Conservation (phyloP, 2,329 filamentous ascomycete species). For the Alternaria brassicicola region DNA sequence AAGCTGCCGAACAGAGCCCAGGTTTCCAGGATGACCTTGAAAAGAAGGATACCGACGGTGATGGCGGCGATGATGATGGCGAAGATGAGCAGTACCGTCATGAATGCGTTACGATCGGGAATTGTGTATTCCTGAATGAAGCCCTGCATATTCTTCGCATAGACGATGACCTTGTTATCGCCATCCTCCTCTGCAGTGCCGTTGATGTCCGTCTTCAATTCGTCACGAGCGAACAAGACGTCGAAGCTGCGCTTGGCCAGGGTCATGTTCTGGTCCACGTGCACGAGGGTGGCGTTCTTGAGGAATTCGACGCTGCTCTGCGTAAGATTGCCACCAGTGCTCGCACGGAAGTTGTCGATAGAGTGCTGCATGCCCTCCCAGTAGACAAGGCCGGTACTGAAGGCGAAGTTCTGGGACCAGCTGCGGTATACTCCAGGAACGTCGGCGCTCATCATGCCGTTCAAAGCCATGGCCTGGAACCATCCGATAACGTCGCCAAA, state of each 20-base stretch:
- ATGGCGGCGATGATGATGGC: conserved; percentile 85
- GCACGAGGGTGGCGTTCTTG: conserved; percentile 76
- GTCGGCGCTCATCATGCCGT: conserved; percentile 91
- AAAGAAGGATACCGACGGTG: conserved; percentile 81
- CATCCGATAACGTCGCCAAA: conserved; percentile 85
- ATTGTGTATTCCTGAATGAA: conserved; percentile 85
- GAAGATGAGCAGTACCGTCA: conserved; percentile 90
- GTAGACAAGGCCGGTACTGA: conserved; percentile 82
- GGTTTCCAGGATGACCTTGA: conserved; percentile 88
- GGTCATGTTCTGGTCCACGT: conserved; percentile 64
- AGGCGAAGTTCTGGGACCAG: conserved; percentile 92
- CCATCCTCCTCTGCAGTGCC: conserved; percentile 49
- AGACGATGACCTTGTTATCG: conserved; percentile 56
- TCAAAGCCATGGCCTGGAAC: conserved; percentile 94
- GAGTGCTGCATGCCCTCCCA: conserved; percentile 80
- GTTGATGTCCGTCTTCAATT: conserved; percentile 35
- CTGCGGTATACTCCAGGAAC: conserved; percentile 87
- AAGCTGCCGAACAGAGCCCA: conserved; percentile 92
- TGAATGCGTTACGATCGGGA: conserved; percentile 89
- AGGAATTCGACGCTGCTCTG: conserved; percentile 77
- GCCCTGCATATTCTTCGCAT: conserved; percentile 77
- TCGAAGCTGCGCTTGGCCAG: conserved; percentile 60
- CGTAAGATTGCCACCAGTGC: conserved; percentile 86
- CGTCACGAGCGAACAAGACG: conserved; percentile 62
- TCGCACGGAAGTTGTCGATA: conserved; percentile 82